Conservation (phyloP, 805 yeast species). For the Myxozyma melibiosi region DNA sequence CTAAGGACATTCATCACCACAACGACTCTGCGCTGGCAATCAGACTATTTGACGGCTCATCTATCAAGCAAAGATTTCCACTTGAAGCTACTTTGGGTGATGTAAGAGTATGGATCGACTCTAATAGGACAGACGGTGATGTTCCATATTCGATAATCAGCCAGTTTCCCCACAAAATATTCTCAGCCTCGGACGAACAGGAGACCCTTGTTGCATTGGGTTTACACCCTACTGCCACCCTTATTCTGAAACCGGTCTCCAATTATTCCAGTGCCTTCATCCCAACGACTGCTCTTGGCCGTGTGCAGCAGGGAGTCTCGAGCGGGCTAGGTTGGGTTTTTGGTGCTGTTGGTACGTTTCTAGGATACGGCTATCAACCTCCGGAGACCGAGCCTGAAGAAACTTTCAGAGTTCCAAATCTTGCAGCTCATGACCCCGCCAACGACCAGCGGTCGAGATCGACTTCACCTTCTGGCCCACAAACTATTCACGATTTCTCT, state of each 20-base stretch:
- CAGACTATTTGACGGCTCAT: slow-evolving; percentile 66
- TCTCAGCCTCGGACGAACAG: slow-evolving; percentile 63
- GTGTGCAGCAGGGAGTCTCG: slow-evolving; percentile 28
- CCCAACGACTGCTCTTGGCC: slow-evolving; percentile 21
- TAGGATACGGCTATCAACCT: slow-evolving; percentile 35
- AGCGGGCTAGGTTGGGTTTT: slow-evolving; percentile 31
- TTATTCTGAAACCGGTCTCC: slow-evolving; percentile 66
- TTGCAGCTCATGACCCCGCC: slow-evolving; percentile 3
- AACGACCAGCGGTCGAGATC: slow-evolving; percentile 6
- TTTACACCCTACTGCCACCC: slow-evolving; percentile 70
- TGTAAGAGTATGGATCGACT: slow-evolving; percentile 65
- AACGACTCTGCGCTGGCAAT: slow-evolving; percentile 54
- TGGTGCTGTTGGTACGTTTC: slow-evolving; percentile 37
- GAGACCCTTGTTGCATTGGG: slow-evolving; percentile 56
- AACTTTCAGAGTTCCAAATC: slow-evolving; percentile 7
- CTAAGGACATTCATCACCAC: slow-evolving; percentile 21
- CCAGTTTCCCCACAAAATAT: slow-evolving; percentile 63
- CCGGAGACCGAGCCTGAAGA: background rate
- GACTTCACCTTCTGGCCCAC: slow-evolving; percentile 14
- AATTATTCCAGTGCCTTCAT: slow-evolving; percentile 41
- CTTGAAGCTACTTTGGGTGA: slow-evolving; percentile 51
- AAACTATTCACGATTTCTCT: slow-evolving; percentile 32
- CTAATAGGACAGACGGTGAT: slow-evolving; percentile 52
- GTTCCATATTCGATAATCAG: slow-evolving; percentile 55
- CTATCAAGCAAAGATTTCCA: slow-evolving; percentile 55